Conservation (phyloP, 2,329 filamentous ascomycete species). For the Alternaria gansuensis region DNA sequence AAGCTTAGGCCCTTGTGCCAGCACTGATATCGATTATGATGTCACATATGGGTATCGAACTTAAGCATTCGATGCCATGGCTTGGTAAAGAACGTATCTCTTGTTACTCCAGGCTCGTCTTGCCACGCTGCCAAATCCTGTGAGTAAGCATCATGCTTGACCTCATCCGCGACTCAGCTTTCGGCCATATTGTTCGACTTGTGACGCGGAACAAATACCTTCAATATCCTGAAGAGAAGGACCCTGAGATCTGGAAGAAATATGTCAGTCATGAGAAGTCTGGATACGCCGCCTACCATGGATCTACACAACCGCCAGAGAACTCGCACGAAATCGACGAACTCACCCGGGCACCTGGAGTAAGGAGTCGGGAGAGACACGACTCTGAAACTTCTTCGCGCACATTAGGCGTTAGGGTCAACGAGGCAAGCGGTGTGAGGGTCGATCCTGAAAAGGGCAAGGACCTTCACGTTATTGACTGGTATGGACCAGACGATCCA, state of each 20-base stretch:
- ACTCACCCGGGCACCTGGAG: slow-evolving; percentile 19
- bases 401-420: slow-evolving; percentile 30
- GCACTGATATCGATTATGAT: slow-evolving; percentile 17
- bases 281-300: slow-evolving; percentile 58
- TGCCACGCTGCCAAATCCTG: neutral
- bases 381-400: slow-evolving; percentile 25
- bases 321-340: slow-evolving; percentile 39
- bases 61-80: slow-evolving; percentile 14
- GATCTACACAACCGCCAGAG: slow-evolving; percentile 50
- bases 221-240: slow-evolving; percentile 58
- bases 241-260: slow-evolving; percentile 59
- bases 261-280: slow-evolving; percentile 63
- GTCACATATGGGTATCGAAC: slow-evolving; percentile 10
- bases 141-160: slow-evolving; percentile 25
- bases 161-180: slow-evolving; percentile 35
- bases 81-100: neutral
- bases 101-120: neutral
- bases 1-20: slow-evolving; percentile 5
- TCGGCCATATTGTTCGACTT: slow-evolving; percentile 55
- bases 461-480: slow-evolving; percentile 61
- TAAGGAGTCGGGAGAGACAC: slow-evolving; percentile 20
- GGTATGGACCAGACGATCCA: slow-evolving; percentile 61
- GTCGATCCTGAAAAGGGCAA: slow-evolving; percentile 63
- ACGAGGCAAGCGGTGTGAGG: slow-evolving; percentile 53
- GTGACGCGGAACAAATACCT: slow-evolving; percentile 51